Percentiles rank a stretch among this genome's conserved stretches.
Evolutionary conservation across 2,329 filamentous ascomycete species (phyloP).

Genomic region (Apiospora aurea): DNA sequence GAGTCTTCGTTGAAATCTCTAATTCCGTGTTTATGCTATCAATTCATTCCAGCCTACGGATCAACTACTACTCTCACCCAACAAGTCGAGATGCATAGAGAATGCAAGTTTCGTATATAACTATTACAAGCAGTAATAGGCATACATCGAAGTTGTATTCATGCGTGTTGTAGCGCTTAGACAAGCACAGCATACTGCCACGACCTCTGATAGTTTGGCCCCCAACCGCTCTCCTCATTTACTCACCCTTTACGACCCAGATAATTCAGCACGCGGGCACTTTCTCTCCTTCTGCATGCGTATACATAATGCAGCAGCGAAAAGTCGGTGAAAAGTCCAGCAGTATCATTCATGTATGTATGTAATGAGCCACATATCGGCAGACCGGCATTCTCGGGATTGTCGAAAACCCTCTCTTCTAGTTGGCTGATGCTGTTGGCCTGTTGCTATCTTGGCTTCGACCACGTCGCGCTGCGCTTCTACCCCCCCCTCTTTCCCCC

Average conservation of each 20-base stretch:
- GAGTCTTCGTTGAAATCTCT: too few relatives aligned
- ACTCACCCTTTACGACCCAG: not conserved
- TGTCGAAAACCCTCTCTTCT: too few relatives aligned
- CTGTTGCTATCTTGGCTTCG: too few relatives aligned
- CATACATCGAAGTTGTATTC: not conserved
- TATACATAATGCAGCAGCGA: not conserved
- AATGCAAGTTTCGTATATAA: not conserved
- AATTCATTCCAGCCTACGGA: not conserved
- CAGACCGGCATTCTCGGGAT: too few relatives aligned
- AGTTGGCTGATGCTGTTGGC: too few relatives aligned
- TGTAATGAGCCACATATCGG: too few relatives aligned
- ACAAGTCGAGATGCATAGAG: not conserved
- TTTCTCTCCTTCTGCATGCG: not conserved
- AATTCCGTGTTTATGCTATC: too few relatives aligned
- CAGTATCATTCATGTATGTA: too few relatives aligned
- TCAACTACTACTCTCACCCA: not conserved
- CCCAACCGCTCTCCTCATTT: not conserved
- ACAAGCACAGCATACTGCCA: too few relatives aligned
- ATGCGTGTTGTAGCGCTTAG: not conserved
- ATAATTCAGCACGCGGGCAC: accelerated
- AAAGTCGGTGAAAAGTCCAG: too few relatives aligned
- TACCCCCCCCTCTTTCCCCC: too few relatives aligned
- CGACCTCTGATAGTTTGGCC: not conserved
- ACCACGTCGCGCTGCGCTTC: not conserved
- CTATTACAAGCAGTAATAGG: not conserved